Conservation (phyloP, 441 rosid species). For the Gossypium davidsonii region DNA sequence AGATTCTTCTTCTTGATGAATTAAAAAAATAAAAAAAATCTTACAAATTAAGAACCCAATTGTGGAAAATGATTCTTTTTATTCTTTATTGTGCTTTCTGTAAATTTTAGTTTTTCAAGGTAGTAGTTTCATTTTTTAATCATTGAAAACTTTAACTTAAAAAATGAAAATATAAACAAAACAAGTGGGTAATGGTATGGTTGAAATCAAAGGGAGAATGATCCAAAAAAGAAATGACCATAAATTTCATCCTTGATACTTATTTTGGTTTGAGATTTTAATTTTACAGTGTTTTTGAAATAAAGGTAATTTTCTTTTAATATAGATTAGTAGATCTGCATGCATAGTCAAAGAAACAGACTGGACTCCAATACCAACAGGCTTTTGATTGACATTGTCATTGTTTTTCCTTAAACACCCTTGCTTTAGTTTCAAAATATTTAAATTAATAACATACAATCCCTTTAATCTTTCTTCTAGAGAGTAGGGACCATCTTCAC, state of each 20-base stretch:
- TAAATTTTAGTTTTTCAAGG: conserved; percentile 4
- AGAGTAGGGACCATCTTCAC: background rate
- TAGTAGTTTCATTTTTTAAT: background rate
- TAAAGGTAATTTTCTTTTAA: background rate
- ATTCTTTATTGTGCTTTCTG: background rate
- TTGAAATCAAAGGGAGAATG: background rate
- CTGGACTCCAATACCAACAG: conserved; percentile 16
- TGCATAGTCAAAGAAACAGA: conserved; percentile 22
- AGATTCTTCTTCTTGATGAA: no score
- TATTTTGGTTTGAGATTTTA: background rate
- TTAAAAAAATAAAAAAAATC: no score
- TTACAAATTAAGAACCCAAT: no score
- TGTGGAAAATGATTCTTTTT: no score
- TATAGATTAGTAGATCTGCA: background rate
- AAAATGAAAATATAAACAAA: no score
- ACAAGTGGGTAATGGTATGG: no score
- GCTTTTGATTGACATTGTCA: background rate
- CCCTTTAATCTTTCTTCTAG: background rate
- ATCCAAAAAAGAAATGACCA: conserved; percentile 2
- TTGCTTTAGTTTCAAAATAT: background rate
- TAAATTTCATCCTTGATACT: background rate
- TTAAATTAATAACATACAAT: background rate
- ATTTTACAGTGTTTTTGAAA: background rate
- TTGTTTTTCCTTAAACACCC: conserved; percentile 8
- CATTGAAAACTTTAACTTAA: no score